Conservation (phyloP, 2,329 filamentous ascomycete genomes). For the Pseudocercospora macadamiae region DNA sequence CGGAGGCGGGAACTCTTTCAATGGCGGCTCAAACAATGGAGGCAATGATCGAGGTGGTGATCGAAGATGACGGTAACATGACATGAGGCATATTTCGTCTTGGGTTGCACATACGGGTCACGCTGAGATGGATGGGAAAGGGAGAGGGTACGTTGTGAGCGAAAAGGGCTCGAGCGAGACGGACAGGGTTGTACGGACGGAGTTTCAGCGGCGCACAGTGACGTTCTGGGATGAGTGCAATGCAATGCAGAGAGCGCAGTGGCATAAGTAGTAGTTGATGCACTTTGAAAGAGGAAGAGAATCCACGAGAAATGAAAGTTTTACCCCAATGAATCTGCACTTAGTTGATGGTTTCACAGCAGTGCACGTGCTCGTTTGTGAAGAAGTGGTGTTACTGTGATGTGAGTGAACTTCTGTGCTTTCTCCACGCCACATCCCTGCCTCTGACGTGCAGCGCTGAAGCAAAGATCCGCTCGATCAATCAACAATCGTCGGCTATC, state of each 20-base stretch:
- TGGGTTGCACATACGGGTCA: background rate
- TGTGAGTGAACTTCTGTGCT: too few relatives aligned
- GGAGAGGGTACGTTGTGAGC: background rate
- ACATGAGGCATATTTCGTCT: background rate
- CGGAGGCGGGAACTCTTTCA: background rate
- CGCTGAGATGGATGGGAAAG: background rate
- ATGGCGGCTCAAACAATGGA: background rate
- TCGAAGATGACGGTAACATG: background rate
- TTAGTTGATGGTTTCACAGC: background rate
- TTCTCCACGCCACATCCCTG: too few relatives aligned
- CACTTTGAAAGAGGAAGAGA: background rate
- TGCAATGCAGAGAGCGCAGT: background rate
- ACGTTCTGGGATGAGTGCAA: background rate
- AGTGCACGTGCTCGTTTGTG: background rate
- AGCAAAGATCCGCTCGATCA: background rate
- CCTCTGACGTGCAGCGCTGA: too few relatives aligned
- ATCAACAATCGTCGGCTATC: background rate
- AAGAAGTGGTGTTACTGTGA: too few relatives aligned
- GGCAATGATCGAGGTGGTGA: background rate
- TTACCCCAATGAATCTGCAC: background rate
- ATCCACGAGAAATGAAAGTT: background rate
- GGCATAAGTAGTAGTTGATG: slow-evolving; percentile 1
- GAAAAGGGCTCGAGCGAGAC: slow-evolving; percentile 1
- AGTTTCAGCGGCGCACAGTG: slow-evolving; percentile 4
- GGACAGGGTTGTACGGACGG: background rate